Evolutionary conservation across 179 eudicot genomes (phyloP), one percentile per base, ranked within the genome.

Genomic region (Spergularia azorica): DNA sequence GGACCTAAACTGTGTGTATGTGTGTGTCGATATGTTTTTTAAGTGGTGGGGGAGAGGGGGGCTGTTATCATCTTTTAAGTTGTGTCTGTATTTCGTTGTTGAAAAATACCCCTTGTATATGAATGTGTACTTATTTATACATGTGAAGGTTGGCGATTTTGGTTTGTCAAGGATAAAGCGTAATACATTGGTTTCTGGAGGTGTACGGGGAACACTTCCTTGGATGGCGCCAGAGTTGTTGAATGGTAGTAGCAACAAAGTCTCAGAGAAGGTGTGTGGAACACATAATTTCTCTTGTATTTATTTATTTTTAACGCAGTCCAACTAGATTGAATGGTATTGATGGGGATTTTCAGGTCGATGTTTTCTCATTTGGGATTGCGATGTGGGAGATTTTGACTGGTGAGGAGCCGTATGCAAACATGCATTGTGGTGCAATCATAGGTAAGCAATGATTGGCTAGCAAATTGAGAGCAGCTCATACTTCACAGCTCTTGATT

Each of bases 371-470:
- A 63, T 95, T 91, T 75, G 99, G 96, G 81, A 93, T 95, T 62
- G 82, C 92, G 57, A 77, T 95, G 94, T 95, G 99, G 98, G 99
- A 95, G 87, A 91, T 95, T 74, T 78, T 95, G 79, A 95, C 98
- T 9, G 99, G 91, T 21, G 97, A 95, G 74, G 98, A 91, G 83
- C 99, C 99, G 60, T 95, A 95, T 77, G 92, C 91, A 70, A 91
- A 93, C 75, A 95, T 95, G 99, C 98, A 95, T 78, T 93, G 95
- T 76, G 98, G 98, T 62, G 90, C 98, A 76, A 95, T 95, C 86
- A 95, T 95, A 74, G 99, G 99, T 93, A 81, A 84, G 52, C 26
- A 57, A 43, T 60, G 10, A 5, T 55, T 12, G 65, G 50, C 56
- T 72, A 26, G 9, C 48, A 18, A 74, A 21, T 36, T 36, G 60